phyloP scores from a whole-genome alignment of 1,284 basidiomycete genomes.

The Anthracocystis panici-leucophaei region DNA sequence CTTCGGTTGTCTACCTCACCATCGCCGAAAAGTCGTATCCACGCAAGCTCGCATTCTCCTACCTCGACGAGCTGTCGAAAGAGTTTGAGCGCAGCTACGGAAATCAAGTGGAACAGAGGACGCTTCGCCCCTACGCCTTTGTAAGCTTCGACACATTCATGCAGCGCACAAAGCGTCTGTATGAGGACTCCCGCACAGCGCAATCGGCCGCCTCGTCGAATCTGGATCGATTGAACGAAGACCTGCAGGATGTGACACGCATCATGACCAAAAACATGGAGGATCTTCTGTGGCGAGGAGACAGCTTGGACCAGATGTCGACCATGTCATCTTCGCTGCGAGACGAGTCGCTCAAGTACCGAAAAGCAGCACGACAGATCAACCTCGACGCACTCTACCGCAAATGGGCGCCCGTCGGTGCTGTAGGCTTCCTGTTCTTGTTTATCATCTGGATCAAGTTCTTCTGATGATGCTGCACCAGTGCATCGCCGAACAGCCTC shows the following conservation, averaged over 20 bases:
- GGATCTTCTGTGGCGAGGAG: slow-evolving; percentile 95
- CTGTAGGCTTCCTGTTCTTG: slow-evolving; percentile 73
- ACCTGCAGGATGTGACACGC: slow-evolving; percentile 94
- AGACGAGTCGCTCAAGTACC: slow-evolving; percentile 96
- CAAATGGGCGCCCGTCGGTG: slow-evolving; percentile 84
- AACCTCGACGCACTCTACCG: slow-evolving; percentile 92
- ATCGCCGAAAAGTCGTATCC: slow-evolving; percentile 98
- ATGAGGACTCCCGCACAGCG: slow-evolving; percentile 91
- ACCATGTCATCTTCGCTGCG: slow-evolving; percentile 96
- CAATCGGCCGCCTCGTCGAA: slow-evolving; percentile 77
- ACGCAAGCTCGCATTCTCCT: slow-evolving; percentile 95
- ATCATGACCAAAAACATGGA: slow-evolving; percentile 99
- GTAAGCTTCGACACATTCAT: slow-evolving; percentile 86
- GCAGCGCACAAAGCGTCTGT: slow-evolving; percentile 94
- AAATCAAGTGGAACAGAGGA: slow-evolving; percentile 61
- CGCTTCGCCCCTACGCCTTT: slow-evolving; percentile 65
- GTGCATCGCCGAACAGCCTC: no score
- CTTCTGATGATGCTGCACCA: slow-evolving; percentile 57
- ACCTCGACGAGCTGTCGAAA: slow-evolving; percentile 94
- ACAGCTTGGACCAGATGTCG: slow-evolving; percentile 95
- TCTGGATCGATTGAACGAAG: slow-evolving; percentile 91
- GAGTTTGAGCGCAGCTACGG: slow-evolving; percentile 78
- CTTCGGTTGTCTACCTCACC: slow-evolving; percentile 86
- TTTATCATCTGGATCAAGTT: slow-evolving; percentile 94
- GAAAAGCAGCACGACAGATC: slow-evolving; percentile 93